Percentiles rank a stretch among this genome's conserved stretches.
phyloP scores from a whole-genome alignment of 2,329 filamentous ascomycete genomes.

The Aaosphaeria arxii region DNA sequence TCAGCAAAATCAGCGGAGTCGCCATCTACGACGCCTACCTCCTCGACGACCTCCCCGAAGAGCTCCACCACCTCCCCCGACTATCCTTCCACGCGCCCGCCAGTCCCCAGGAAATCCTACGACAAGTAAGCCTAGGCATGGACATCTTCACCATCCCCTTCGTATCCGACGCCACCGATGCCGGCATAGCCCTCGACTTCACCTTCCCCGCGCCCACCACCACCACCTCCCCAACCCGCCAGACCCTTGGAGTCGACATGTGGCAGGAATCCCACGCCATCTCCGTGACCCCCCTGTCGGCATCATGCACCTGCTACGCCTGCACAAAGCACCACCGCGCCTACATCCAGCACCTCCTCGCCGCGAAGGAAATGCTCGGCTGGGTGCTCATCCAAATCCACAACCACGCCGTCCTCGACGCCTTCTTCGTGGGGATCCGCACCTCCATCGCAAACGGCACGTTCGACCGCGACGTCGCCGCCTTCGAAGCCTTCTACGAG shows the following conservation, averaged over 20 bases:
- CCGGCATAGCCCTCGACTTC: constrained; percentile 81
- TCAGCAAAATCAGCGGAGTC: constrained; percentile 57
- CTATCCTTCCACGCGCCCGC: constrained; percentile 68
- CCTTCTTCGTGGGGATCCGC: constrained; percentile 73
- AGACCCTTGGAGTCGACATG: constrained; percentile 70
- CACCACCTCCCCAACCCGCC: constrained; percentile 8
- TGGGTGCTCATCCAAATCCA: constrained; percentile 93
- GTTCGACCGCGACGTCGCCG: constrained; percentile 53
- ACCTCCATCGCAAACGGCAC: constrained; percentile 56
- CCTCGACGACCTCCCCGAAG: constrained; percentile 62
- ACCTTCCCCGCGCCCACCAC: constrained; percentile 57
- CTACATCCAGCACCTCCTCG: constrained; percentile 82
- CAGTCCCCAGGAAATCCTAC: constrained; percentile 74
- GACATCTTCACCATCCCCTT: constrained; percentile 81
- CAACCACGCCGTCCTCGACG: constrained; percentile 71
- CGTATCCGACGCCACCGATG: constrained; percentile 70
- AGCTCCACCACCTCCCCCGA: constrained; percentile 64
- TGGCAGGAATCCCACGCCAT: constrained; percentile 62
- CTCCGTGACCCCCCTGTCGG: constrained; percentile 60
- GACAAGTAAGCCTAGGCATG: constrained; percentile 71
- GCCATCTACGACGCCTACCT: constrained; percentile 75
- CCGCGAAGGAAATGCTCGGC: constrained; percentile 92
- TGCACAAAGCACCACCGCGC: constrained; percentile 82
- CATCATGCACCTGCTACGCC: constrained; percentile 73
- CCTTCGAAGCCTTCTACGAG: constrained; percentile 69